Conservation (phyloP, 2,329 filamentous ascomycete species). For the Colletotrichum scovillei region DNA sequence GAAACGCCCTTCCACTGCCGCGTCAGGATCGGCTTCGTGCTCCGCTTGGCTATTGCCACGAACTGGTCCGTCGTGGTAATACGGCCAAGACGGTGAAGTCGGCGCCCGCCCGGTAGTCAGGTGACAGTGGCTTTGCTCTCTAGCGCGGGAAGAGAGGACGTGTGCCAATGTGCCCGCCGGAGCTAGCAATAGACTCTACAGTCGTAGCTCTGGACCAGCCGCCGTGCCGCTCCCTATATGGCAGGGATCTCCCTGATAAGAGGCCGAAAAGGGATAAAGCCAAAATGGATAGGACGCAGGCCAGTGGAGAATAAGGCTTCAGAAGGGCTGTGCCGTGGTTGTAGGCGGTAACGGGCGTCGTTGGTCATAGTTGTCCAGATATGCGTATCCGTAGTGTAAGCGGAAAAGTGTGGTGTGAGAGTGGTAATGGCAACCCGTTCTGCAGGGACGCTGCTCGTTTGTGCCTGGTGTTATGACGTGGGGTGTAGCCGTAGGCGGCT, state of each 20-base stretch:
- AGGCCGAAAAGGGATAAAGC: conserved; percentile 13
- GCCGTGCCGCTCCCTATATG: neutral
- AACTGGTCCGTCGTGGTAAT: neutral
- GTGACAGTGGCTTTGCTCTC: conserved; percentile 25
- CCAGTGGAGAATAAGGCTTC: conserved; percentile 14
- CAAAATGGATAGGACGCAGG: conserved; percentile 8
- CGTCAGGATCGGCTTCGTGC: conserved; percentile 5
- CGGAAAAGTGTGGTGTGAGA: neutral
- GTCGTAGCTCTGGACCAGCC: neutral
- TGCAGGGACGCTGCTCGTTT: conserved; percentile 33
- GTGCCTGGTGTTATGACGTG: conserved; percentile 31
- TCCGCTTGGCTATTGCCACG: conserved; percentile 13
- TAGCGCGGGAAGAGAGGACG: conserved; percentile 26
- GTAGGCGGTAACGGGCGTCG: conserved; percentile 14
- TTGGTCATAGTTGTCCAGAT: conserved; percentile 23
- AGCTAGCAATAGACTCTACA: neutral
- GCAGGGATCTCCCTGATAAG: conserved; percentile 20
- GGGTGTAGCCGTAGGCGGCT: conserved; percentile 8
- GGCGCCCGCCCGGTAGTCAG: conserved; percentile 24
- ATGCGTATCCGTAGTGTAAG: neutral
- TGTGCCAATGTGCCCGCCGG: conserved; percentile 1
- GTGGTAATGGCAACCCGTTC: neutral
- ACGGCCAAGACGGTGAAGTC: conserved; percentile 13
- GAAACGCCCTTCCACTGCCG: conserved; percentile 5
- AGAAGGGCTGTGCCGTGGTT: conserved; percentile 20